Conservation (phyloP, 2,329 filamentous ascomycete genomes). For the Clarireedia hainanense region DNA sequence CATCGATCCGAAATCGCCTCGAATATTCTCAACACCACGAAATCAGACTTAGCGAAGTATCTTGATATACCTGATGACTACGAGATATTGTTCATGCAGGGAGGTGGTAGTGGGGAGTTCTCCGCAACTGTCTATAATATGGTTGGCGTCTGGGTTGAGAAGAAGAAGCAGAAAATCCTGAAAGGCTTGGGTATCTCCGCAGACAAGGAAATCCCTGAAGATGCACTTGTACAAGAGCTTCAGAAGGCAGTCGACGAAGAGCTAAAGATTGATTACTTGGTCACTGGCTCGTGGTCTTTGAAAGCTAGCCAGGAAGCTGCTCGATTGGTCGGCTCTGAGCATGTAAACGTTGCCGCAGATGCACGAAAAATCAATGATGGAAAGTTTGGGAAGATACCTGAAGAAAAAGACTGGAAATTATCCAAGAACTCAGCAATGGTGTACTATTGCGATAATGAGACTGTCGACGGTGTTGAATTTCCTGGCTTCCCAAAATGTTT, state of each 20-base stretch:
- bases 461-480: constrained; percentile 88
- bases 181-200: constrained; percentile 41
- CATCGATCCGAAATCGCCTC: constrained; percentile 76
- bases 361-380: constrained; percentile 57
- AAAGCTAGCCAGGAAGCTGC: constrained; percentile 82
- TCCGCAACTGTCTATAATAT: constrained; percentile 78
- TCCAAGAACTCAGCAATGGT: constrained; percentile 63
- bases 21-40: constrained; percentile 71
- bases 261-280: constrained; percentile 76
- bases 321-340: constrained; percentile 66
- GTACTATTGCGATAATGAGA: constrained; percentile 89
- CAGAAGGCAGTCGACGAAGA: constrained; percentile 58
- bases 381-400: constrained; percentile 80
- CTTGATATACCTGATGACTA: constrained; percentile 82
- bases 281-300: constrained; percentile 84
- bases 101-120: constrained; percentile 80
- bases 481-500: constrained; percentile 61
- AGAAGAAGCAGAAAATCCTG: constrained; percentile 52
- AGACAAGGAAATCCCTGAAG: constrained; percentile 43
- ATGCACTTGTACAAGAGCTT: constrained; percentile 49
- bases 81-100: constrained; percentile 83
- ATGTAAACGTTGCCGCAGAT: constrained; percentile 75
- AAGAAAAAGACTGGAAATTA: constrained; percentile 68
- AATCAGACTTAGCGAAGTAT: constrained; percentile 62
- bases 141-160: constrained; percentile 72